Evolutionary conservation across 2,329 filamentous ascomycete genomes (phyloP).

Genomic region (Nemania diffusa): DNA sequence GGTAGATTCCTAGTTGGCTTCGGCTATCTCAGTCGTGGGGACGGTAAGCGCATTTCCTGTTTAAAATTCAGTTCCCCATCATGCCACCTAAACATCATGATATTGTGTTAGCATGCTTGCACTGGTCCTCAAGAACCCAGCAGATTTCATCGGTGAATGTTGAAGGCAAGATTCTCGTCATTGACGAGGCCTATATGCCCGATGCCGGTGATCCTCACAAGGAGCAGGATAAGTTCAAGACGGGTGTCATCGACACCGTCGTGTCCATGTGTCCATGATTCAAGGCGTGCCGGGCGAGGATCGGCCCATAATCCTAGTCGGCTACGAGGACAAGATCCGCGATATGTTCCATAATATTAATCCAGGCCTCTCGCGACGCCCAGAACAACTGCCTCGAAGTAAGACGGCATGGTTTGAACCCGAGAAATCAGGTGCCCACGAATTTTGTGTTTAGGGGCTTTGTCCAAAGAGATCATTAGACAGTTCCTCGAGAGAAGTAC

Average conservation of each 20-base stretch:
- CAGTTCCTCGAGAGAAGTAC: conserved; percentile 2
- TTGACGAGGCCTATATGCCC: conserved; percentile 12
- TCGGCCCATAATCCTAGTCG: background rate
- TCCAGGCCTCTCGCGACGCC: background rate
- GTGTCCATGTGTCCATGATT: background rate
- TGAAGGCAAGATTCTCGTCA: background rate
- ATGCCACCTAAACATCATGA: background rate
- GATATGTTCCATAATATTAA: background rate
- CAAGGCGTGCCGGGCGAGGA: background rate
- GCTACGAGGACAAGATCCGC: background rate
- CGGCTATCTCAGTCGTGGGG: background rate
- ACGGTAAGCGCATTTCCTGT: conserved; percentile 4
- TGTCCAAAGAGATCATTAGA: background rate
- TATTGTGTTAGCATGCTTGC: background rate
- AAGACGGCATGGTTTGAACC: background rate
- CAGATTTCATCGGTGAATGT: conserved; percentile 11
- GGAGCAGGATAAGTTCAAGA: background rate
- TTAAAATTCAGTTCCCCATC: background rate
- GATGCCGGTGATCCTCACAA: background rate
- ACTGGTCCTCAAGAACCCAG: background rate
- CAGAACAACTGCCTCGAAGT: background rate
- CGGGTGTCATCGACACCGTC: background rate
- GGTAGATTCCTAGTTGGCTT: background rate
- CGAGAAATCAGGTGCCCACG: conserved; percentile 1
- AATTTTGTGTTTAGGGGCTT: background rate